These are phyloP conservation scores for Colletotrichum paranaense DNA, from an alignment of 2,329 filamentous ascomycete genomes.

Conservation along the genomic window DNA sequence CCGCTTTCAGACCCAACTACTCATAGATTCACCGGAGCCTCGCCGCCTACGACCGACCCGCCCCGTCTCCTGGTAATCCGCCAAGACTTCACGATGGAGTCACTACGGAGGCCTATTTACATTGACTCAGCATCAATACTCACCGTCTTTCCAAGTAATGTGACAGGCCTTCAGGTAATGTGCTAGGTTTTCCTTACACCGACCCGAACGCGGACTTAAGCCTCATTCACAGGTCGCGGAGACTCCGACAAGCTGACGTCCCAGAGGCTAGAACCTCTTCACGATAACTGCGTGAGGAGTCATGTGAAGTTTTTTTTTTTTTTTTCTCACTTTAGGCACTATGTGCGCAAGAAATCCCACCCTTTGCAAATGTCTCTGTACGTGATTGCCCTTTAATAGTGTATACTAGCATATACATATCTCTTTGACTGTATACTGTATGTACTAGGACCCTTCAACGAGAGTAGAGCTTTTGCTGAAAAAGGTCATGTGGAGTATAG, in stretches of 20 bases:
- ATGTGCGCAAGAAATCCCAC: too few species aligned
- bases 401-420: too few species aligned
- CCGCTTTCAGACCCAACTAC: not conserved
- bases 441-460: too few species aligned
- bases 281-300: not conserved
- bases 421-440: too few species aligned
- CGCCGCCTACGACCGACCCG: too few species aligned
- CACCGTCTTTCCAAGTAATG: not conserved
- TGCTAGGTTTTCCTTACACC: not conserved
- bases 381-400: too few species aligned
- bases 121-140: not conserved
- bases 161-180: not conserved
- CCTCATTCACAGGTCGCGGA: not conserved
- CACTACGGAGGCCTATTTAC: not conserved
- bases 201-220: not conserved
- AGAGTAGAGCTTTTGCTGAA: too few species aligned
- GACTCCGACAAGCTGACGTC: not conserved
- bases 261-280: not conserved
- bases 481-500: not conserved
- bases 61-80: not conserved
- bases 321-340: too few species aligned
- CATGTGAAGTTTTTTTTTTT: not conserved
- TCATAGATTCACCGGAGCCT: too few species aligned
- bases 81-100: not conserved
- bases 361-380: too few species aligned